Base-by-base conservation (phyloP, 306 rosid species). In the Citrullus mucosospermus region DNA sequence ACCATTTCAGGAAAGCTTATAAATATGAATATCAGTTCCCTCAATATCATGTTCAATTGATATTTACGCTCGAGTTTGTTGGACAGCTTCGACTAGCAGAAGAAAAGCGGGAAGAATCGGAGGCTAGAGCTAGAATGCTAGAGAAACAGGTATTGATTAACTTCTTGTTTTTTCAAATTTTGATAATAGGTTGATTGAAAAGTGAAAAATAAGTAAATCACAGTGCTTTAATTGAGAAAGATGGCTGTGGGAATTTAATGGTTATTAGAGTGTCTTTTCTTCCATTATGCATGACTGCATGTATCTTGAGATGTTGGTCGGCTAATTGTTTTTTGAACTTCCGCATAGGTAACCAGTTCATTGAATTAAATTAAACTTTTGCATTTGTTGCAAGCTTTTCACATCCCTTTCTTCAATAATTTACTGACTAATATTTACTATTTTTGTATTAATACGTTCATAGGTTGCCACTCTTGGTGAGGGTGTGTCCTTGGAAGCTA, bases 391-490 rank as follows among this genome's bases (percentile, higher is more conserved):
- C 61, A 9, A 51, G 78, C 25, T 50, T 30, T 70, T 20, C 43
- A 73, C 46, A 51, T 71, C 41, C 48, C 41, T 73, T 38, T 66
- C 73, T 36, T 9, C 20, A 71, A 28, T 12, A 51, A 53, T 73
- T 50, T 53, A 4, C 46, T 53, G 44, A 50, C 46, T 36, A 48
- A 25, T 50, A 14, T 28, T 50, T 72, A 9, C 28, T 51, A 17
- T 51, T 53, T 73, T 53, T 9, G 1, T 73, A 73, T 53, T 5
- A 51, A 30, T 25, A 72, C 41, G 61, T 84, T 81, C 74, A 80
- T 78, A 96, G 99, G 98, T 96, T 81, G 98, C 98, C 77, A 78
- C 86, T 50, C 96, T 96, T 61, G 99, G 99, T 76, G 99, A 92
- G 83, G 99, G 99, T 54, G 98, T 96, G 58, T 91, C 98, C 81